Percentiles rank a stretch among this genome's conserved stretches.
Evolutionary conservation across 805 yeast genomes (phyloP).

Genomic region (Pichia heedii): DNA sequence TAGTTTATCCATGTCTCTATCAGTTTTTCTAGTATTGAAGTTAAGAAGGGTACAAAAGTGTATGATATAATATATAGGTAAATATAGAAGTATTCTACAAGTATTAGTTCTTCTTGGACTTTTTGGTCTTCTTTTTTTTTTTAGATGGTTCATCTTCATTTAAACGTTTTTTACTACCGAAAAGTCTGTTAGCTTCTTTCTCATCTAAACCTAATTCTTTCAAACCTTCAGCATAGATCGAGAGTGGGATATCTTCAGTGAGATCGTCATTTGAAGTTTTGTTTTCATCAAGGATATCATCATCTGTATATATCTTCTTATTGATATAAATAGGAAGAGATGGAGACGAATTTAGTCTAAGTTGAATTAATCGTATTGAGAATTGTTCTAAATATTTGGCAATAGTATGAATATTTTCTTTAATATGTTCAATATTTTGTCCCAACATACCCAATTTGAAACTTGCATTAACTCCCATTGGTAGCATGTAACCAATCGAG

Average conservation of each 20-base stretch:
- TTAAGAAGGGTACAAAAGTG: not conserved
- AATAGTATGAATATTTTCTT: constrained; percentile 52
- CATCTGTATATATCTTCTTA: constrained; percentile 40
- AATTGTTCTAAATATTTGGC: constrained; percentile 35
- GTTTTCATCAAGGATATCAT: constrained; percentile 32
- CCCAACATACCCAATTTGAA: constrained; percentile 55
- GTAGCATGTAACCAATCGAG: constrained; percentile 55
- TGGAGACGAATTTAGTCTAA: constrained; percentile 68
- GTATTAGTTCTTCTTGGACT: not conserved
- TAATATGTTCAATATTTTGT: constrained; percentile 40
- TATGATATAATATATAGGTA: not conserved
- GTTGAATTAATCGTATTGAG: constrained; percentile 46
- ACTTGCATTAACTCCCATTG: constrained; percentile 62
- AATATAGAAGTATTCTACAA: not conserved
- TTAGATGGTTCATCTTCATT: not conserved
- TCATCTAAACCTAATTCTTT: constrained; percentile 75
- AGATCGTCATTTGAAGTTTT: constrained; percentile 19
- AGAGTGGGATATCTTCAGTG: constrained; percentile 31
- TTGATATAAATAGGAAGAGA: constrained; percentile 75
- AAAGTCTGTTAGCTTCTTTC: constrained; percentile 50
- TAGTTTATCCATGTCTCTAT: too few species aligned
- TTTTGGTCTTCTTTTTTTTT: not conserved
- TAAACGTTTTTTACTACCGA: constrained; percentile 41
- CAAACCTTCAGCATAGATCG: constrained; percentile 66
- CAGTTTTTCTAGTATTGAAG: too few species aligned